phyloP scores from a whole-genome alignment of 805 yeast species.

The Lachancea quebecensis region DNA sequence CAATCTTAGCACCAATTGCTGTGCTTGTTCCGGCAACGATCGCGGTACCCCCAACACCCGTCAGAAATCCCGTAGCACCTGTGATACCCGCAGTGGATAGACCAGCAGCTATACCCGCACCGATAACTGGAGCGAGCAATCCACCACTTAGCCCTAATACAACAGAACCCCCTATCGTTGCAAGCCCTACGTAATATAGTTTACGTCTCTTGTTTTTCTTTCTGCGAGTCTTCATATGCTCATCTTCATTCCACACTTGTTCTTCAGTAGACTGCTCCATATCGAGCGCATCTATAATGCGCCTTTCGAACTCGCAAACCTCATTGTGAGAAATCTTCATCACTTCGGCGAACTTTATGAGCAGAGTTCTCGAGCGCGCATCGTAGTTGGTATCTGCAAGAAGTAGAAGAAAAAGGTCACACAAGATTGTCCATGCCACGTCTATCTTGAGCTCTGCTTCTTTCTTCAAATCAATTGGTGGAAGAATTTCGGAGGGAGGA shows the following conservation, averaged over 20 bases:
- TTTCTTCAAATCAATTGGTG: conserved; percentile 31
- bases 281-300: conserved; percentile 86
- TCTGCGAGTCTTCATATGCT: conserved; percentile 64
- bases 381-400: conserved; percentile 84
- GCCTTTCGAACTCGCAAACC: conserved; percentile 78
- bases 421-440: conserved; percentile 86
- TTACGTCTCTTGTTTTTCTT: conserved; percentile 58
- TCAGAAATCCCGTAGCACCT: conserved; percentile 89
- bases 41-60: conserved; percentile 96
- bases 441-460: conserved; percentile 51
- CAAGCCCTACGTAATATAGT: conserved; percentile 83
- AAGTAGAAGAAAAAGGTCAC: conserved; percentile 78
- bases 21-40: conserved; percentile 89
- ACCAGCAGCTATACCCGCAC: conserved; percentile 98
- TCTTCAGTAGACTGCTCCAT: conserved; percentile 71
- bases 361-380: conserved; percentile 76
- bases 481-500: conserved; percentile 15
- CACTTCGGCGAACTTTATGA: conserved; percentile 57
- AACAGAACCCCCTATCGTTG: conserved; percentile 92
- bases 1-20: conserved; percentile 84
- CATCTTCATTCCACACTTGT: conserved; percentile 66
- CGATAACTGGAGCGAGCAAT: conserved; percentile 91
- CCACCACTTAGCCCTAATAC: conserved; percentile 96
- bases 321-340: conserved; percentile 60
- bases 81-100: conserved; percentile 87